phyloP scores from a whole-genome alignment of 805 yeast species.

The Candida piceae region DNA sequence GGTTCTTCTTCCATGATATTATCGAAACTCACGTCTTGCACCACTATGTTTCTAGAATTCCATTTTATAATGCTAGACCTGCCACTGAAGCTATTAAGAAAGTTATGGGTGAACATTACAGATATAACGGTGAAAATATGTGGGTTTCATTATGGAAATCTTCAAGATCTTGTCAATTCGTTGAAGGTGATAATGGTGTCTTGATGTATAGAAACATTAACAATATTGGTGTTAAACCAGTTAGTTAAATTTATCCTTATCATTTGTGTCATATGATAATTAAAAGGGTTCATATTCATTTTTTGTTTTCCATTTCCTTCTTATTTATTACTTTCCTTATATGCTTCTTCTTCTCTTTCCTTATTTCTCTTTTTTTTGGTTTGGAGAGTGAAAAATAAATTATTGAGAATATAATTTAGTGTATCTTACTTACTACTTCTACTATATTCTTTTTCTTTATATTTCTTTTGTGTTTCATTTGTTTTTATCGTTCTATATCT shows the following conservation, averaged over 20 bases:
- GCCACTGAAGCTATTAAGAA: conserved; percentile 74
- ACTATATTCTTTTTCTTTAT: too few relatives aligned
- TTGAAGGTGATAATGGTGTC: conserved; percentile 67
- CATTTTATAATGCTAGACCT: conserved; percentile 81
- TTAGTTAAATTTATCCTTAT: too few relatives aligned
- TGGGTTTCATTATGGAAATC: conserved; percentile 60
- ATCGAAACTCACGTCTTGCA: conserved; percentile 88
- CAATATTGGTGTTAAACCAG: conserved; percentile 43
- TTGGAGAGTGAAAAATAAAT: too few relatives aligned
- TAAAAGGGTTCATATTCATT: neutral
- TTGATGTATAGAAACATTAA: conserved; percentile 73
- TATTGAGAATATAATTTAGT: too few relatives aligned
- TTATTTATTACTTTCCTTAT: too few relatives aligned
- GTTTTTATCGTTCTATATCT: too few relatives aligned
- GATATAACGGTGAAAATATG: conserved; percentile 65
- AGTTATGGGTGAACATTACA: conserved; percentile 82
- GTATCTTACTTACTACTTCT: too few relatives aligned
- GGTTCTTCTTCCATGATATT: conserved; percentile 78
- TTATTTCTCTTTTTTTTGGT: too few relatives aligned
- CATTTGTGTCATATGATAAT: too few relatives aligned
- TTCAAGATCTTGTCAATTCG: conserved; percentile 64
- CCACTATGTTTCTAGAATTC: conserved; percentile 79
- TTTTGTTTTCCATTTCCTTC: neutral
- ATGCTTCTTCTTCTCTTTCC: too few relatives aligned
- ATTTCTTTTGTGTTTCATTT: too few relatives aligned